Percentiles rank a stretch among this genome's conserved stretches.
Conservation (phyloP, 1,284 basidiomycete genomes). For the Stygiomarasmius scandens region DNA sequence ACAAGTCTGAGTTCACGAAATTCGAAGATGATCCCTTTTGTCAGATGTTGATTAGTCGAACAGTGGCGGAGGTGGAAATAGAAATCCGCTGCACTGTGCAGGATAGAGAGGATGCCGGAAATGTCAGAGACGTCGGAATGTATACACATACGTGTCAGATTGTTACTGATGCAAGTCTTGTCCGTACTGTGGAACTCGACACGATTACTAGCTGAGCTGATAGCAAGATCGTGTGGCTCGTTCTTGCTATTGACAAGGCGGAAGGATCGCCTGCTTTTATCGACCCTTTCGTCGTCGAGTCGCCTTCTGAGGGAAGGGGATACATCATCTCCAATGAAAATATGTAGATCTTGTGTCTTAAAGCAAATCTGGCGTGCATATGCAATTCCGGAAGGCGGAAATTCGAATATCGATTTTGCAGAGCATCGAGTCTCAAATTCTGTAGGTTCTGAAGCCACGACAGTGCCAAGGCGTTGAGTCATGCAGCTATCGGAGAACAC, state of each 20-base stretch:
- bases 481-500: constrained; percentile 10
- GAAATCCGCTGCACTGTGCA: constrained; percentile 13
- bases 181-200: constrained; percentile 10
- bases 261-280: constrained; percentile 1
- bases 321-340: no score
- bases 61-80: constrained; percentile 10
- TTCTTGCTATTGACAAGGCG: constrained; percentile 5
- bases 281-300: no score
- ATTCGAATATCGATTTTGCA: not conserved
- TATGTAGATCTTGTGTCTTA: no score
- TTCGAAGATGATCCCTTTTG: constrained; percentile 3
- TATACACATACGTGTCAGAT: constrained; percentile 8
- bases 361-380: no score
- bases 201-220: not conserved
- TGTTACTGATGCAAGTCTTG: not conserved
- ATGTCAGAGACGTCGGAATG: no score
- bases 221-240: constrained; percentile 1
- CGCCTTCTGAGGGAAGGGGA: no score
- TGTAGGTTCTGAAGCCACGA: not conserved
- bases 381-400: no score
- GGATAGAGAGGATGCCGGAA: constrained; percentile 4
- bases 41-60: not conserved
- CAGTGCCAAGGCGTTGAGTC: not conserved
- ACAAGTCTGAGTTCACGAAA: constrained; percentile 9
- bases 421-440: not conserved